Evolutionary conservation across 208 protist species (phyloP).

Genomic region (Tritrichomonas musculus): DNA sequence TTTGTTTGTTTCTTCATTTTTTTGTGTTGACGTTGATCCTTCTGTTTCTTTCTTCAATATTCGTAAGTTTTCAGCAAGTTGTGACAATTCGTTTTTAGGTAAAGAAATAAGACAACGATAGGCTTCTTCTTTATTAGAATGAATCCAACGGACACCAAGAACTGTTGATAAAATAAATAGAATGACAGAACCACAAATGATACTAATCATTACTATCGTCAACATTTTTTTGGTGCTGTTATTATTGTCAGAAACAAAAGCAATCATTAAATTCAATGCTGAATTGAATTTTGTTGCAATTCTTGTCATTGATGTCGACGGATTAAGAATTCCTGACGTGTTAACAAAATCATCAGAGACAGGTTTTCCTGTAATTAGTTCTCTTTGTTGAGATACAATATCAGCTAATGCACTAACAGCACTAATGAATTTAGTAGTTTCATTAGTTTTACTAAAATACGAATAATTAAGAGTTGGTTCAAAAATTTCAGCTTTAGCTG

Average conservation of each 20-base stretch:
- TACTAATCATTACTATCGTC: background rate
- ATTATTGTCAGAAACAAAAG: background rate
- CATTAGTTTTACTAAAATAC: background rate
- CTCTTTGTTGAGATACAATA: background rate
- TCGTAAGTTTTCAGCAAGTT: background rate
- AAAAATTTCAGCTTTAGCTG: too few species aligned
- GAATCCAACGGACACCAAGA: background rate
- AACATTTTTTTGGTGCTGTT: background rate
- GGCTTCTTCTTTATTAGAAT: background rate
- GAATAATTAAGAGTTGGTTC: too few species aligned
- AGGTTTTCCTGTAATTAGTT: background rate
- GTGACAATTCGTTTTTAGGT: background rate
- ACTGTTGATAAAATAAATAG: background rate
- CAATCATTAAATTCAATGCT: background rate
- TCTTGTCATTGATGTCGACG: too few species aligned
- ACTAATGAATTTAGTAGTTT: background rate
- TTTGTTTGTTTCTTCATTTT: background rate
- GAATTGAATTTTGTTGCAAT: background rate
- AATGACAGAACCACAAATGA: background rate
- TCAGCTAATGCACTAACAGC: background rate
- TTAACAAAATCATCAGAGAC: too few species aligned
- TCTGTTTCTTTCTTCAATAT: background rate
- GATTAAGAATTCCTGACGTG: too few species aligned
- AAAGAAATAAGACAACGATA: background rate
- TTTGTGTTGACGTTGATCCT: background rate